Evolutionary conservation across 2,329 filamentous ascomycete species (phyloP).

Genomic region (Pseudogymnoascus sp.): DNA sequence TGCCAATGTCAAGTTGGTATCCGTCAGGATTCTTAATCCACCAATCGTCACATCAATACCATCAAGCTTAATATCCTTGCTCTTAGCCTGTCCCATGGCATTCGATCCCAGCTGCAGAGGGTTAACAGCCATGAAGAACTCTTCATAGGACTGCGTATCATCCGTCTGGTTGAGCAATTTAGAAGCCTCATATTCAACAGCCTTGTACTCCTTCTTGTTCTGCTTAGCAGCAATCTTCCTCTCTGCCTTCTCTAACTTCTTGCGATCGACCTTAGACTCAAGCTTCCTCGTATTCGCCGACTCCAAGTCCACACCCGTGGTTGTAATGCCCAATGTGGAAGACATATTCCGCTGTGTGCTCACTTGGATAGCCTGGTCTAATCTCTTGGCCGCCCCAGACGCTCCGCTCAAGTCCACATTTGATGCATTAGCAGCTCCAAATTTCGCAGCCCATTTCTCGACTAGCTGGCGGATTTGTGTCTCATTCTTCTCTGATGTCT

Average conservation of each 20-base stretch:
- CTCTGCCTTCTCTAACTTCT: constrained; percentile 99
- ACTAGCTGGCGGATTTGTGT: constrained; percentile 76
- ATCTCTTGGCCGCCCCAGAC: constrained; percentile 70
- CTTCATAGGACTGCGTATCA: constrained; percentile 86
- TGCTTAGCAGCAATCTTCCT: constrained; percentile 97
- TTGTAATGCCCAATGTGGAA: constrained; percentile 82
- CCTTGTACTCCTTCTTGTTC: constrained; percentile 97
- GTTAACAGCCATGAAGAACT: constrained; percentile 99
- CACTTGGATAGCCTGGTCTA: constrained; percentile 94
- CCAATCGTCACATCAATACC: constrained; percentile 91
- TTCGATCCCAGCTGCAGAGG: constrained; percentile 77
- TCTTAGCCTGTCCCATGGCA: constrained; percentile 68
- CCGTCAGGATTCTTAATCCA: constrained; percentile 79
- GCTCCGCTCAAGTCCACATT: constrained; percentile 62
- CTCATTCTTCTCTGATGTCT: constrained; percentile 65
- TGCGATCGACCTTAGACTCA: constrained; percentile 93
- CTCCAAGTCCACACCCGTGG: constrained; percentile 82
- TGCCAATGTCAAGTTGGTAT: constrained; percentile 82
- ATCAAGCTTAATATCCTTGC: constrained; percentile 98
- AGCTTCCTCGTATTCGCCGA: constrained; percentile 89
- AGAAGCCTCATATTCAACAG: constrained; percentile 94
- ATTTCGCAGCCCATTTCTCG: constrained; percentile 79
- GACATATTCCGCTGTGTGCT: constrained; percentile 93
- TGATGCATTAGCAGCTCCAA: constrained; percentile 65
- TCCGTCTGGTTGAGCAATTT: constrained; percentile 78